Base-by-base conservation (phyloP, 2,329 filamentous ascomycete species). In the Aureobasidium subglaciale region DNA sequence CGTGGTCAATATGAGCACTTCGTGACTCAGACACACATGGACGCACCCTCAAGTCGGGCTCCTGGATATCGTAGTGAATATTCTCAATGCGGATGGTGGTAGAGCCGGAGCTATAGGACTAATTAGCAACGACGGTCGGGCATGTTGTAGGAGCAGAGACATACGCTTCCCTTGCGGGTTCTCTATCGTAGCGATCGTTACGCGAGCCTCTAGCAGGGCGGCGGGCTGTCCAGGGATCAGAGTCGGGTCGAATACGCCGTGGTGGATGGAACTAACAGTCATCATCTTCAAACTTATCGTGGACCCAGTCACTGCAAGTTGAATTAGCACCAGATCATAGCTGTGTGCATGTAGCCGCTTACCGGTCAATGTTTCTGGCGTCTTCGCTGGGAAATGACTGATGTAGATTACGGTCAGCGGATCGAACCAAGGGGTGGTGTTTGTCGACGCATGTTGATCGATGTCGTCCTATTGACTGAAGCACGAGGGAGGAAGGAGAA, bases 1-100 rank as follows among this genome's bases (percentile, higher is more conserved):
- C 10, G 16, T 38, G 43, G 38, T 59, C 22, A 59, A 37, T 13
- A 35, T 9, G 13, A 7, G 34, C 25, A 30, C 3, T 3, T 5
- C 5, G 30, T 3, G 20, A 3, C 30, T 3, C 11, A 15, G 18
- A 20, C 13, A 9, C 40, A 42, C 50, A 59, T 54, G 4, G 16
- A 55, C 41, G 25, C 16, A 46, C 42, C 22, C 22, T 55, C 32
- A 56, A 30, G 67, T 96, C 91, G 34, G 86, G 84, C 70, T 92
- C 84, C 11, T 87, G 91, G 60, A 96, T 79, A 59, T 96, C 91
- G 70, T 95, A 96, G 70, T 96, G 91, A 57, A 96, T 75, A 68
- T 96, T 96, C 59, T 95, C 89, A 59, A 96, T 86, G 61, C 86
- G 85, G 62, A 96, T 92, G 42, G 84, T 78, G 63, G 85, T 84